Base-by-base conservation (phyloP, 75 land plant species). In the Adiantum capillusveneris region DNA sequence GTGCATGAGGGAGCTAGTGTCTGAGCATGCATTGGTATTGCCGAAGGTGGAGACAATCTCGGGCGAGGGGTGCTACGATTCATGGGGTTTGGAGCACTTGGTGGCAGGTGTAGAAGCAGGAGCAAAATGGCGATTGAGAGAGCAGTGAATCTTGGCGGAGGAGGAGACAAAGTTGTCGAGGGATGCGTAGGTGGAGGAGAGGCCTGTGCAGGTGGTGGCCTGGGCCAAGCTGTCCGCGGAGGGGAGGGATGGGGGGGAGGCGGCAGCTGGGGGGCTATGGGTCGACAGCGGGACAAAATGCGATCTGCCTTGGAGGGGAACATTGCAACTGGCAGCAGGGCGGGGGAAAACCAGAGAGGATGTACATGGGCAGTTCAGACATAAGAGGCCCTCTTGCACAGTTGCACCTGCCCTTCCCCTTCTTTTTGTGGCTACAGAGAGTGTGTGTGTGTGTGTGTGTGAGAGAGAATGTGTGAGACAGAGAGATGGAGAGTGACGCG, bases 181-280 rank as follows among this genome's bases (percentile, higher is more conserved):
- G 12, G 52, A 24, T 19, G 13, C 37, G n/a, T n/a, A n/a, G 9
- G 37, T 34, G 37, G 37, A 34, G 37, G 37, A 34, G 3, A 9
- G 37, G 9, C 9, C 37, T 5, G 37, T 29, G 62, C 31, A 22
- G 45, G 48, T 22, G 62, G 24, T 1, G 42, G 43, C 25, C 13
- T 39, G 13, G 27, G 48, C 2, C 7, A 26, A 5, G 28, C 19
- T 1, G 18, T 20, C 11, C 19, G 53, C 17, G 37, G 56, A 21
- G 9, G 51, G 57, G n/a, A 57, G 36, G 6, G 70, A n/a, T n/a
- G n/a, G n/a, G n/a, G n/a, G n/a, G n/a, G 22, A 29, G 56, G 53
- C 24, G 85, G 85, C n/a, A n/a, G n/a, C 63, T 79, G 78, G 24
- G 86, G 82, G 2, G 86, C 86, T 56, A 79, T 79, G 13, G 81